Percentiles rank a stretch among this genome's conserved stretches.
Conservation (phyloP, 2,329 filamentous ascomycete species). For the Exophiala xenobiotica region DNA sequence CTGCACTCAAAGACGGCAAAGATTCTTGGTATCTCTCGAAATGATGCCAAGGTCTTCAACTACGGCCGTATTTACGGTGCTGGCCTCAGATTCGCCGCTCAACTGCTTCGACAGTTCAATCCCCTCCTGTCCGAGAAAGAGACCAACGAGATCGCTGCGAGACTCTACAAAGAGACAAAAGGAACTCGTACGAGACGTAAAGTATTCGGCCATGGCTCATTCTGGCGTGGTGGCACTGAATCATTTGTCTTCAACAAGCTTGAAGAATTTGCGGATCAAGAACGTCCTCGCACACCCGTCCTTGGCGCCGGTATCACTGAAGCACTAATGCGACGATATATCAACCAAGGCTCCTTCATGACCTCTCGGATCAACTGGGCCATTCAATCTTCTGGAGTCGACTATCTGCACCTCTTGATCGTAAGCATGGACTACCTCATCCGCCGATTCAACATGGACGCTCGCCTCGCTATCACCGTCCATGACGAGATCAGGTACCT, state of each 20-base stretch:
- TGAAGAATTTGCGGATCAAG: slow-evolving; percentile 96
- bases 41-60: slow-evolving; percentile 97
- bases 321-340: slow-evolving; percentile 82
- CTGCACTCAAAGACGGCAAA: slow-evolving; percentile 88
- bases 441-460: slow-evolving; percentile 78
- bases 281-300: slow-evolving; percentile 84
- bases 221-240: slow-evolving; percentile 96
- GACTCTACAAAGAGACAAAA: slow-evolving; percentile 85
- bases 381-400: slow-evolving; percentile 94
- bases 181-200: slow-evolving; percentile 80
- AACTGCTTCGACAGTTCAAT: slow-evolving; percentile 90
- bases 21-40: slow-evolving; percentile 90
- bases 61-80: slow-evolving; percentile 99
- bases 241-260: slow-evolving; percentile 98
- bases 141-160: slow-evolving; percentile 72
- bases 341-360: slow-evolving; percentile 87
- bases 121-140: slow-evolving; percentile 75
- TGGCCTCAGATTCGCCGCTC: slow-evolving; percentile 87
- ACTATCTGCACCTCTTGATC: slow-evolving; percentile 93
- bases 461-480: slow-evolving; percentile 86
- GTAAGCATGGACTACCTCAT: slow-evolving; percentile 92
- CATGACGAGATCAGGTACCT: slow-evolving; percentile 98
- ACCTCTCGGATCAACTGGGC: slow-evolving; percentile 99
- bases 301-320: slow-evolving; percentile 95
- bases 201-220: slow-evolving; percentile 65